Evolutionary conservation across 2,329 filamentous ascomycete genomes (phyloP).

Genomic region (Nemania sp.): DNA sequence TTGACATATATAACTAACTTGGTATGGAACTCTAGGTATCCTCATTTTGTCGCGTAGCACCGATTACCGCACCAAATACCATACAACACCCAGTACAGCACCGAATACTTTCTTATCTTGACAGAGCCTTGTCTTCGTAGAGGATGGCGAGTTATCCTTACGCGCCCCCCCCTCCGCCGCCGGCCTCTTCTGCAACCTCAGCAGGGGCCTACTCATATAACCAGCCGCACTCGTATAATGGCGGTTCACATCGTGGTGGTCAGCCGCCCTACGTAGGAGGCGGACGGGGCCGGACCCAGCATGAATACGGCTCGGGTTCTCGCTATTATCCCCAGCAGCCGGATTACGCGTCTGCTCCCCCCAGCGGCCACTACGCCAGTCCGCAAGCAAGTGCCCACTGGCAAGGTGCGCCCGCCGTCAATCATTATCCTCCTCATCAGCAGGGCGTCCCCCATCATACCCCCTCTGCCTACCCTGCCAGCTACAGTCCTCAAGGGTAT

Average conservation of each 20-base stretch:
- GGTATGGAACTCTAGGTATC: too few relatives aligned
- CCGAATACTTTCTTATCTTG: constrained; percentile 5
- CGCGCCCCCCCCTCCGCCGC: constrained; percentile 39
- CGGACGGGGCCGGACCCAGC: constrained; percentile 36
- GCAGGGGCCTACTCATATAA: constrained; percentile 38
- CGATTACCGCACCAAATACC: neutral
- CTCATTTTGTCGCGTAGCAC: too few relatives aligned
- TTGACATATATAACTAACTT: constrained; percentile 12
- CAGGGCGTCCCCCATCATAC: constrained; percentile 48
- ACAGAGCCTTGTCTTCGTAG: constrained; percentile 3
- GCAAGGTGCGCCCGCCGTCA: constrained; percentile 40
- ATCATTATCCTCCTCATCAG: constrained; percentile 31
- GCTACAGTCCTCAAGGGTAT: constrained; percentile 51
- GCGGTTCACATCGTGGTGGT: constrained; percentile 39
- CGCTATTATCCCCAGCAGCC: constrained; percentile 38
- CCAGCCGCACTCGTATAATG: constrained; percentile 51
- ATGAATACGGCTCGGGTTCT: constrained; percentile 34
- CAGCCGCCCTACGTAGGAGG: constrained; percentile 30
- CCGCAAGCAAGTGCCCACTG: constrained; percentile 41
- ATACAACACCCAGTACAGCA: too few relatives aligned
- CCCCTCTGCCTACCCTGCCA: constrained; percentile 45
- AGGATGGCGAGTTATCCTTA: constrained; percentile 41
- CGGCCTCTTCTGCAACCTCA: constrained; percentile 38
- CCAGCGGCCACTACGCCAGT: constrained; percentile 33
- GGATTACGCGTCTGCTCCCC: constrained; percentile 33